Percentiles rank a stretch among this genome's conserved stretches.
phyloP scores from a whole-genome alignment of 129 eudicot species.

The Dittrichia graveolens region DNA sequence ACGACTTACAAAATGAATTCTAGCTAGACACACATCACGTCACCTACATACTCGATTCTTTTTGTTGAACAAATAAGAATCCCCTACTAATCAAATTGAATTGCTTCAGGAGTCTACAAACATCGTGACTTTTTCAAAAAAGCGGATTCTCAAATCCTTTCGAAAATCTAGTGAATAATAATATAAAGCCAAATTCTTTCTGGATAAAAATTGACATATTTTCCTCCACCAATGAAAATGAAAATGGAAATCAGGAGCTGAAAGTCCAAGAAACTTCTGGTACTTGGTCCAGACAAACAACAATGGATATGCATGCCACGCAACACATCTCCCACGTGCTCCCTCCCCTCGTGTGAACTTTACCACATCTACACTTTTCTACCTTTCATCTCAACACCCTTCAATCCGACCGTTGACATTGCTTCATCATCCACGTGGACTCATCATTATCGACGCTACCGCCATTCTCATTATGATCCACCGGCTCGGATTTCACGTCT shows the following conservation, averaged over 20 bases:
- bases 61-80: too few species aligned
- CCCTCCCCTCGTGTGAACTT: conserved; percentile 26
- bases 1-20: too few species aligned
- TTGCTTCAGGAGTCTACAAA: too few species aligned
- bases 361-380: conserved; percentile 30
- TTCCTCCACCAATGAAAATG: not conserved
- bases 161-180: too few species aligned
- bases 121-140: too few species aligned
- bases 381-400: not conserved
- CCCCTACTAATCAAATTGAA: too few species aligned
- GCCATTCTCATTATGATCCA: conserved; percentile 42
- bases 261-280: conserved; percentile 45
- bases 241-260: not conserved
- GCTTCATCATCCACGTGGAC: conserved; percentile 42
- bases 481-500: conserved; percentile 73
- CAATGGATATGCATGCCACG: conserved; percentile 34
- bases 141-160: too few species aligned
- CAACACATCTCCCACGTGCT: conserved; percentile 48
- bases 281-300: conserved; percentile 35
- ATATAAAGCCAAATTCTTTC: too few species aligned
- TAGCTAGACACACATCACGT: too few species aligned
- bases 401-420: conserved; percentile 31
- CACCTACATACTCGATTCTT: too few species aligned
- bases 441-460: conserved; percentile 42
- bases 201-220: not conserved